Evolutionary conservation across 768 basidiomycete species (phyloP), one percentile per base, ranked within the genome.

Genomic region (Boletus tylopilopsis): DNA sequence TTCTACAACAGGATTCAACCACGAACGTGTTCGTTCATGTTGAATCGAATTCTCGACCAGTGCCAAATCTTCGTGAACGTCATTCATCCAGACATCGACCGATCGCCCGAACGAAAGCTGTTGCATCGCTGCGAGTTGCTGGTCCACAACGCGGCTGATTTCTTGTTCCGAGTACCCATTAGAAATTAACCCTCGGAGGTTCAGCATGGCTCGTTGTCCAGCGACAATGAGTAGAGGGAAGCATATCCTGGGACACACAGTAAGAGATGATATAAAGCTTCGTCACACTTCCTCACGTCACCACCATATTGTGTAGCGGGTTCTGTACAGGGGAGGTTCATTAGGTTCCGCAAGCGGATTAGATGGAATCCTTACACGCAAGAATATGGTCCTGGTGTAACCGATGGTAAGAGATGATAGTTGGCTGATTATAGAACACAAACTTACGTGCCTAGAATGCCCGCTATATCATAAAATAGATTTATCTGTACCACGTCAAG

Each of bases 131-230:
- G 47, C 47, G 18, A 48, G 32, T 9, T 15, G 39, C 10, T 24
- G 33, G 39, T 48, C 32, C 13, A 48, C 24, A 8, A 11, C 10
- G 41, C 15, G 47, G 47, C 38, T 41, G 30, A 48, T 19, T 16
- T 41, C 29, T 41, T 15, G 23, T 6, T 23, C 27, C 40, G 7
- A 22, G 10, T 6, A 2, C 16, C 7, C 39, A 25, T 27, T 22
- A 30, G 13, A 33, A 27, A n/a, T n/a, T n/a, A n/a, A n/a, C 8
- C 39, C 39, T 22, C 50, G 46, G 10, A 59, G 50, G 36, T 60
- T 60, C n/a, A 60, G 49, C 21, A 60, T 49, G 12, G 47, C 37
- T 8, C 60, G 60, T 37, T 61, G 60, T 13, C 60, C 60, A 5
- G 33, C 18, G 7, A 62, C 25, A 11, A 37, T 23, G n/a, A 61